A percentile compares a stretch with the other conserved stretches of the same genome.
These are phyloP conservation scores for Tricholoma sp. DNA, from an alignment of 768 basidiomycete species.

Conservation along the genomic window DNA sequence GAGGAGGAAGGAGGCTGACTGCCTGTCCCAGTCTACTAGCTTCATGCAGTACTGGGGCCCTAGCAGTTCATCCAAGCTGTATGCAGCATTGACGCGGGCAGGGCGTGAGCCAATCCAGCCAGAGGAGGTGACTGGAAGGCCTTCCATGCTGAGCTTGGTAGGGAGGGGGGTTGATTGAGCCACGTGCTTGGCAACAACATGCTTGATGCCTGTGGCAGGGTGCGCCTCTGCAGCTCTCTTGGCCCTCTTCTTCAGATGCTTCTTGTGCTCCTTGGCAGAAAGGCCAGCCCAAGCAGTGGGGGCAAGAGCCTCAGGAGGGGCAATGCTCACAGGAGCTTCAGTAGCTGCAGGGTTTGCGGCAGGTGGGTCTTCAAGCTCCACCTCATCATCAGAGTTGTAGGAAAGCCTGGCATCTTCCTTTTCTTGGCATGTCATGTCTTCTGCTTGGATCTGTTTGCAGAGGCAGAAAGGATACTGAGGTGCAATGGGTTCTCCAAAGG, in stretches of 20 bases:
- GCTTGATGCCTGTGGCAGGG: neutral
- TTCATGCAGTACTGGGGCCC: neutral
- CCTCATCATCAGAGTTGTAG: neutral
- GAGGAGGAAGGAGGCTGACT: no score
- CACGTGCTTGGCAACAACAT: neutral
- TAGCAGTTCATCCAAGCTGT: no score
- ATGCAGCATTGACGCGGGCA: no score
- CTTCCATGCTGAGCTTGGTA: neutral
- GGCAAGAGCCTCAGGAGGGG: neutral
- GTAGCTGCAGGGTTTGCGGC: neutral
- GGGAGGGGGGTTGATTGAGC: neutral
- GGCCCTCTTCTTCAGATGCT: neutral
- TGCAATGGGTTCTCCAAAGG: neutral
- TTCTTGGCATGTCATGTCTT: neutral
- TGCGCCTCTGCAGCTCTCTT: neutral
- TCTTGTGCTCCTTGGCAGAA: neutral
- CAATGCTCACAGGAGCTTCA: no score
- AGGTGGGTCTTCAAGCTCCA: neutral
- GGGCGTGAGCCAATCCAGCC: no score
- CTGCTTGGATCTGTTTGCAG: neutral
- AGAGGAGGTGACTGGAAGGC: neutral
- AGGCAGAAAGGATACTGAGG: neutral
- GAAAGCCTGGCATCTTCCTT: neutral
- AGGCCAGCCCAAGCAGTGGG: neutral
- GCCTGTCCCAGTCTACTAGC: neutral